A percentile compares a stretch with the other conserved stretches of the same genome.
These are phyloP conservation scores for Ochetophila trinervis DNA, from an alignment of 306 rosid species.

Conservation along the genomic window DNA sequence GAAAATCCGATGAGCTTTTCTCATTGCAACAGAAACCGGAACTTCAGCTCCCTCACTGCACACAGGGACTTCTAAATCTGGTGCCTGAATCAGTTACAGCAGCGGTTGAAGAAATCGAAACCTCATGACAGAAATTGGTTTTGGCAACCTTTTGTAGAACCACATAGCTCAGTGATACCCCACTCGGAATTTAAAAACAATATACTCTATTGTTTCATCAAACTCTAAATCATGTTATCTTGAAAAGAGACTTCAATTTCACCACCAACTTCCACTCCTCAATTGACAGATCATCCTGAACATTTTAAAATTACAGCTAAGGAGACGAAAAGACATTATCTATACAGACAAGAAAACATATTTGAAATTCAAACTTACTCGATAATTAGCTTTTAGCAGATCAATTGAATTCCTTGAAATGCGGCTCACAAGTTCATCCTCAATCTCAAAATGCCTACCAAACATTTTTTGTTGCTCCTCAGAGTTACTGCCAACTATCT, in stretches of 20 bases:
- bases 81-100: too few relatives aligned
- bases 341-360: neutral
- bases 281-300: slow-evolving; percentile 63
- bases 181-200: neutral
- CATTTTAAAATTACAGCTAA: neutral
- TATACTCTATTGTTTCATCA: neutral
- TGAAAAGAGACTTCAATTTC: slow-evolving; percentile 76
- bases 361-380: slow-evolving; percentile 49
- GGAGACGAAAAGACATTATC: neutral
- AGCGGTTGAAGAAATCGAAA: too few relatives aligned
- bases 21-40: too few relatives aligned
- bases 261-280: slow-evolving; percentile 86
- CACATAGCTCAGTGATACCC: neutral
- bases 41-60: too few relatives aligned
- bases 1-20: too few relatives aligned
- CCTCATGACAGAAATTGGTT: too few relatives aligned
- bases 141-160: too few relatives aligned
- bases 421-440: slow-evolving; percentile 93
- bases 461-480: slow-evolving; percentile 96
- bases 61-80: too few relatives aligned
- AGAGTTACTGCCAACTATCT: slow-evolving; percentile 70
- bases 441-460: slow-evolving; percentile 92
- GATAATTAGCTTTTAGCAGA: slow-evolving; percentile 68
- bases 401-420: slow-evolving; percentile 86
- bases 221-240: slow-evolving; percentile 54